Conservation (phyloP, 352 stramenopile genomes). For the Globisporangium heterothallicum region DNA sequence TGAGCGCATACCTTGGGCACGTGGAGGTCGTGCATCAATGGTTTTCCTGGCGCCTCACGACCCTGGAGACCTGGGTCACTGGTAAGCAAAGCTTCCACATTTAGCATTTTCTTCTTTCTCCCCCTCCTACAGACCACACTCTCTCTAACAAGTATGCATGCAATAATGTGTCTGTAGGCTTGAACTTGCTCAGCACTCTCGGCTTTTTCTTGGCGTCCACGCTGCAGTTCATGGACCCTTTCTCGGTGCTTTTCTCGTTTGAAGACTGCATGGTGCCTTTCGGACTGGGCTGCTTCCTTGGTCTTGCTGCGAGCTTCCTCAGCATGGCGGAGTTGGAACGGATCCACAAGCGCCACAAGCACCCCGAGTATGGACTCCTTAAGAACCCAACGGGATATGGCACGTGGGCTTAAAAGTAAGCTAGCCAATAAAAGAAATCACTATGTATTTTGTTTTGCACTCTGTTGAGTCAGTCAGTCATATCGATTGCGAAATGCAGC, state of each 20-base stretch:
- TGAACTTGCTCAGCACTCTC: constrained; percentile 53
- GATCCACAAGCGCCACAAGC: constrained; percentile 77
- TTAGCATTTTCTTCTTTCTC: too few relatives aligned
- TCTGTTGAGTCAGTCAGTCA: background rate
- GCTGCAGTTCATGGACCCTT: constrained; percentile 81
- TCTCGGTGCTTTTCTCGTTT: constrained; percentile 73
- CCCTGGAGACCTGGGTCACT: constrained; percentile 44
- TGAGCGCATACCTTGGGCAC: constrained; percentile 73
- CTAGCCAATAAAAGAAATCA: constrained; percentile 12
- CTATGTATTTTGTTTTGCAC: constrained; percentile 27
- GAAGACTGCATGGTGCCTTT: constrained; percentile 67
- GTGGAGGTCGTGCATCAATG: constrained; percentile 82
- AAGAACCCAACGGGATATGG: constrained; percentile 38
- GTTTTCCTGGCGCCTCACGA: constrained; percentile 72
- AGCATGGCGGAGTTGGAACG: constrained; percentile 70
- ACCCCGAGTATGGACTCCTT: constrained; percentile 76
- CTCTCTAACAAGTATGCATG: too few relatives aligned
- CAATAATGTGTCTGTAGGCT: constrained; percentile 28
- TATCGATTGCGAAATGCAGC: too few relatives aligned
- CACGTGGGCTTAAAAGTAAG: constrained; percentile 21
- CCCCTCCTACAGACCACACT: too few relatives aligned
- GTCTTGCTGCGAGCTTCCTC: constrained; percentile 56
- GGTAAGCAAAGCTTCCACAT: too few relatives aligned
- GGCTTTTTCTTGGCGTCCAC: constrained; percentile 79
- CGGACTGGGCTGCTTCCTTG: constrained; percentile 58